These are phyloP conservation scores for Pseudocercospora musae DNA, from an alignment of 2,329 filamentous ascomycete species.

Conservation along the genomic window DNA sequence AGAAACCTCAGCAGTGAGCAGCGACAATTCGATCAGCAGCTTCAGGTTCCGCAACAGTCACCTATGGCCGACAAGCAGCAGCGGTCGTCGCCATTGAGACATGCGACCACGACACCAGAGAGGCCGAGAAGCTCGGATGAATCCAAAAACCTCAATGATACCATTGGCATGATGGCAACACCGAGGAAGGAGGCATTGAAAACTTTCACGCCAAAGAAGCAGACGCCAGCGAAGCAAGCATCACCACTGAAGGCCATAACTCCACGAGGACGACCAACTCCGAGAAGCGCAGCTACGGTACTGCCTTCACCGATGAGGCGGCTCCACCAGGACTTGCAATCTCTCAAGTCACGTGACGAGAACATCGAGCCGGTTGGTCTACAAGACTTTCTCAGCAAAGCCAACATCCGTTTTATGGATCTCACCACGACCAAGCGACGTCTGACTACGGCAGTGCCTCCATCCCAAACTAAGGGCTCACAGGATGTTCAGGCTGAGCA, in stretches of 20 bases:
- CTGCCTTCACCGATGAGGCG: slow-evolving; percentile 27
- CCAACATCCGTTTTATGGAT: slow-evolving; percentile 97
- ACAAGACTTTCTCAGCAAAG: slow-evolving; percentile 91
- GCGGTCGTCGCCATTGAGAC: slow-evolving; percentile 23
- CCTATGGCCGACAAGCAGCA: slow-evolving; percentile 30
- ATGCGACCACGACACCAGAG: slow-evolving; percentile 17
- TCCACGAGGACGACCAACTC: slow-evolving; percentile 30
- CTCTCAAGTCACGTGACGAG: slow-evolving; percentile 16
- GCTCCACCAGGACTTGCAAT: slow-evolving; percentile 29
- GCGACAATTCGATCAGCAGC: slow-evolving; percentile 16
- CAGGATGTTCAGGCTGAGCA: slow-evolving; percentile 36
- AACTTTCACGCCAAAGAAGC: slow-evolving; percentile 41
- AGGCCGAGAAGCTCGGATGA: slow-evolving; percentile 20
- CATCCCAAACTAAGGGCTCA: slow-evolving; percentile 33
- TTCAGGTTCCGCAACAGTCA: slow-evolving; percentile 24
- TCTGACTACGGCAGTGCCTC: slow-evolving; percentile 67
- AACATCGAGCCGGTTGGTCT: slow-evolving; percentile 54
- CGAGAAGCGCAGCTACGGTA: slow-evolving; percentile 20
- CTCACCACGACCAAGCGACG: slow-evolving; percentile 92
- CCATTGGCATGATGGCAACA: slow-evolving; percentile 48
- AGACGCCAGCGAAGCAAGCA: slow-evolving; percentile 37
- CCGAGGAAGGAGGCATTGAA: slow-evolving; percentile 46
- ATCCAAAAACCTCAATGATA: slow-evolving; percentile 34
- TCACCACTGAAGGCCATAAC: slow-evolving; percentile 43
- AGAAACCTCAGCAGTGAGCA: not conserved